Evolutionary conservation across 495 filamentous ascomycete species (phyloP), one percentile per base, ranked within the genome.

Genomic region (Neurospora sp.): DNA sequence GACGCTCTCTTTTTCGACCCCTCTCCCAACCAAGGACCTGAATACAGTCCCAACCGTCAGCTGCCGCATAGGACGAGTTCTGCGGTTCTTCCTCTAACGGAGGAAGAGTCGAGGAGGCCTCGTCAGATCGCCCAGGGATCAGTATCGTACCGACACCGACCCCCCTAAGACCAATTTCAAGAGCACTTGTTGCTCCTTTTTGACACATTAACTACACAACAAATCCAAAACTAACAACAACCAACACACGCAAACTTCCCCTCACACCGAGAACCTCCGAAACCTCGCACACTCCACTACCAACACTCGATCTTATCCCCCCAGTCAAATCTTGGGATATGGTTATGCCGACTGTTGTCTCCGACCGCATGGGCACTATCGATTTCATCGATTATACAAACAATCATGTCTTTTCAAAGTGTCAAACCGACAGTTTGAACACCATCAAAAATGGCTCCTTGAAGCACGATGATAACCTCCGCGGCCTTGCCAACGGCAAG

Each of bases 11-110:
- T 87, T 80, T 79, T 85, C 83, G 85, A 87, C 84, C 84, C 82
- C 85, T 85, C 73, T 68, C 76, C 81, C 84, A 85, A 85, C 88
- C 85, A 85, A 84, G 72, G 79, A 82, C 85, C 85, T 81, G 81
- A 78, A 76, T 84, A 84, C 79, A 84, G 72, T 86, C 83, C 84
- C 86, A 84, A 82, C 81, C 81, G 87, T 89, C 92, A 95, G 92
- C 94, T 96, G 94, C 94, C 94, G 94, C 94, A 98, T 98, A 98
- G 92, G 91, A 94, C 89, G 90, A 87, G 88, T 91, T 90, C 88
- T 90, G 87, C 88, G 91, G 90, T 94, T 95, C 94, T 98, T 96
- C 94, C 93, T 94, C 94, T 96, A 84, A 83, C 82, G 75, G 93
- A 91, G 93, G 93, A 92, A 94, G 93, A 92, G 91, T 95, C 92